These are phyloP conservation scores for Eimeria falciformis DNA, from an alignment of 169 alveolate genomes.

Conservation along the genomic window DNA sequence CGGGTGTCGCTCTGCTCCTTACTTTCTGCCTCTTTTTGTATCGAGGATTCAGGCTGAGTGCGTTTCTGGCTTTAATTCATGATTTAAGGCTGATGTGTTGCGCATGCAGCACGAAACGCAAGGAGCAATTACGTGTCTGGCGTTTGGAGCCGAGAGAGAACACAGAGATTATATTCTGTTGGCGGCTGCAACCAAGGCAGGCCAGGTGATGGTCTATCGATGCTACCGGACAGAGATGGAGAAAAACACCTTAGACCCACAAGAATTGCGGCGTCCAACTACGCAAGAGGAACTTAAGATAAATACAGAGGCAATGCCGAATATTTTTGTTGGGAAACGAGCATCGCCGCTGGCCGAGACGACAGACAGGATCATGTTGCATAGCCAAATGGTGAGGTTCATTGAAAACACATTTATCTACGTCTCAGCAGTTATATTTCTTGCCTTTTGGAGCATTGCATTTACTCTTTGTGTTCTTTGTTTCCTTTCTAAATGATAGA, in stretches of 20 bases:
- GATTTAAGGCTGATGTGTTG: too few species aligned
- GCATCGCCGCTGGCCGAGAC: background rate
- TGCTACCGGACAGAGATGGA: constrained; percentile 71
- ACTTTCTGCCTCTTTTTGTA: constrained; percentile 83
- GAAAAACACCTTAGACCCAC: constrained; percentile 34
- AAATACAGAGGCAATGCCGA: background rate
- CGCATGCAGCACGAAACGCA: constrained; percentile 61
- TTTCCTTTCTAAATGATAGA: too few species aligned
- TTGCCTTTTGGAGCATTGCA: too few species aligned
- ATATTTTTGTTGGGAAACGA: background rate
- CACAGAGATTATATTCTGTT: constrained; percentile 52
- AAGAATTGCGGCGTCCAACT: constrained; percentile 15
- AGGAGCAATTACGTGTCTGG: constrained; percentile 71
- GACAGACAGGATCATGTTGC: background rate
- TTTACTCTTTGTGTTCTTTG: too few species aligned
- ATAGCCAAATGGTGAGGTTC: background rate
- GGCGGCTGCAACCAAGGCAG: constrained; percentile 75
- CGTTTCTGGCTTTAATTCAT: too few species aligned
- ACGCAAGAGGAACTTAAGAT: background rate
- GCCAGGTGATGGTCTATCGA: constrained; percentile 75
- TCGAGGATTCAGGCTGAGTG: background rate
- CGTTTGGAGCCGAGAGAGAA: constrained; percentile 65
- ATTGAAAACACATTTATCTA: background rate
- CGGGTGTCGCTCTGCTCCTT: too few species aligned
- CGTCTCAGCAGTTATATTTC: too few species aligned